Conservation (phyloP, 441 rosid genomes). For the Euphorbia corollata region DNA sequence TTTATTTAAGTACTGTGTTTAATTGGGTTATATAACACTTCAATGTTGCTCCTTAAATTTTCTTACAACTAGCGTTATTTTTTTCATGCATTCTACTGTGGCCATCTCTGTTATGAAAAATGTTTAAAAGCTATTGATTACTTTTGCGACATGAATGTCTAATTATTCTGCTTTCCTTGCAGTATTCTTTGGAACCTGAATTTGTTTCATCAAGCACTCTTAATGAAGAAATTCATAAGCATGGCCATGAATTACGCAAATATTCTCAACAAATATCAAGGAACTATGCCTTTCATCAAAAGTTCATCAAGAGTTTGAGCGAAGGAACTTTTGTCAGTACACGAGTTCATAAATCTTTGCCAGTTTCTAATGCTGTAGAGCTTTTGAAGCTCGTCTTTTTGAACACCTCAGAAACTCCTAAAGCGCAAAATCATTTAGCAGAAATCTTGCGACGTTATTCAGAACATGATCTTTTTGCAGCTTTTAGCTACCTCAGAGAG, state of each 20-base stretch:
- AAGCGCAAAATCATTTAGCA: constrained; percentile 58
- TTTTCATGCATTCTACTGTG: background rate
- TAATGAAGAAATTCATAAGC: constrained; percentile 31
- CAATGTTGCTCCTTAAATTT: background rate
- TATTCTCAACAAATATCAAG: constrained; percentile 40
- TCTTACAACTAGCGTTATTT: background rate
- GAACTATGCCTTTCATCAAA: constrained; percentile 47
- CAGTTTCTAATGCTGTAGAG: constrained; percentile 90
- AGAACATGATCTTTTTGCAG: constrained; percentile 89
- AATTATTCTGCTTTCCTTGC: constrained; percentile 21
- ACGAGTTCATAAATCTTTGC: constrained; percentile 63
- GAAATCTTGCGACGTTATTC: constrained; percentile 83
- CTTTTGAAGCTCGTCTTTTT: constrained; percentile 86
- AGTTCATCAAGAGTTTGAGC: constrained; percentile 47
- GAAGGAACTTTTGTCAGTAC: constrained; percentile 42
- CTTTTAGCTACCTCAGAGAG: constrained; percentile 90
- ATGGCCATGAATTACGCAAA: constrained; percentile 32
- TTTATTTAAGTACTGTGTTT: background rate
- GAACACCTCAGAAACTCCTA: constrained; percentile 67
- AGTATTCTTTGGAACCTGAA: constrained; percentile 42
- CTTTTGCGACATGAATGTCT: constrained; percentile 18
- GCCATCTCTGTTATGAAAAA: background rate
- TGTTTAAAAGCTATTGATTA: constrained; percentile 13
- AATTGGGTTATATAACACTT: background rate
- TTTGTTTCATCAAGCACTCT: constrained; percentile 33